A percentile compares a stretch with the other conserved stretches of the same genome.
phyloP scores from a whole-genome alignment of 768 basidiomycete species.

The Calocybe cyanea region DNA sequence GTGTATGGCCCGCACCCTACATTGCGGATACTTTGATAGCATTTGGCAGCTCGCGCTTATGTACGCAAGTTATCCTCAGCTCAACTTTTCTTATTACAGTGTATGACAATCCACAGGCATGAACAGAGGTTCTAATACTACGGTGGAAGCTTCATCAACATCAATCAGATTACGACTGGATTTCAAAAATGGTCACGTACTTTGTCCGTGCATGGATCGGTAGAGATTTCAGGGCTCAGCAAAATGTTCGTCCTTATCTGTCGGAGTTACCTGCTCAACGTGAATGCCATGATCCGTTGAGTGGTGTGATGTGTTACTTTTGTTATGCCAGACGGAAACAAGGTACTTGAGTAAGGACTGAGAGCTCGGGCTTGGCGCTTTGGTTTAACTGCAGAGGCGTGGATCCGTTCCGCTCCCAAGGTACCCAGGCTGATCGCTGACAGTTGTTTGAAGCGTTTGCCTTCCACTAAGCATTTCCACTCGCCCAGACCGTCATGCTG shows the following conservation, averaged over 20 bases:
- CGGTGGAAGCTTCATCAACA: too few species aligned
- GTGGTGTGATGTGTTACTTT: background rate
- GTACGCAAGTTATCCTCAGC: too few species aligned
- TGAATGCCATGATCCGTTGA: background rate
- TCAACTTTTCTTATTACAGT: too few species aligned
- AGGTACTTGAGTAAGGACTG: background rate
- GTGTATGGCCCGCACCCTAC: too few species aligned
- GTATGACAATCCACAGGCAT: too few species aligned
- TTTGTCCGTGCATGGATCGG: too few species aligned
- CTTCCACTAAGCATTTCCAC: conserved; percentile 14
- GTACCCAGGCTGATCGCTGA: conserved; percentile 6
- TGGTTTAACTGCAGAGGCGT: background rate
- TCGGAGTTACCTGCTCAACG: background rate
- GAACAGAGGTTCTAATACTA: too few species aligned
- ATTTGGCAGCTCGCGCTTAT: too few species aligned
- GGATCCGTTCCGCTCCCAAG: conserved; percentile 1
- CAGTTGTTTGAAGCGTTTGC: conserved; percentile 7
- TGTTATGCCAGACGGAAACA: background rate
- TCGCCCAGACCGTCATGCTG: conserved; percentile 30
- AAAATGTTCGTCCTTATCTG: background rate
- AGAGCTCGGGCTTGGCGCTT: background rate
- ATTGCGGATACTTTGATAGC: too few species aligned
- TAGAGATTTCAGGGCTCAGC: background rate
- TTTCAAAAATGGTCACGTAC: too few species aligned
- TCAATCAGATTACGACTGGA: too few species aligned